A percentile compares a stretch with the other conserved stretches of the same genome.
Conservation (phyloP, 495 filamentous ascomycete genomes). For the Glonium stellatum region DNA sequence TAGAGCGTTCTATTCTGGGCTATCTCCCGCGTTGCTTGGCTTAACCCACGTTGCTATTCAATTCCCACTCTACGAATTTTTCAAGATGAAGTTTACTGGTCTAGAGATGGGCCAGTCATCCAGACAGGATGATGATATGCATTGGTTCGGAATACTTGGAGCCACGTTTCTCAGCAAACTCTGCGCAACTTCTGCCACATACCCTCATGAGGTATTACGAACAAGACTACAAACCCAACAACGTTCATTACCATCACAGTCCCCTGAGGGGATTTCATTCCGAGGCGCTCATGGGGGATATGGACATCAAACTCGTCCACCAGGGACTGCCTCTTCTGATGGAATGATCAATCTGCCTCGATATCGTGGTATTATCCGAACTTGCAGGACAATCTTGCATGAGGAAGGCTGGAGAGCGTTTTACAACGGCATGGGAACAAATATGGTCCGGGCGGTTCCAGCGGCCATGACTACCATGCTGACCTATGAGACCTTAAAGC, state of each 20-base stretch:
- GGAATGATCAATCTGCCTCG: conserved; percentile 56
- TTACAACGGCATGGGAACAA: conserved; percentile 96
- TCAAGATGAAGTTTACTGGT: conserved; percentile 87
- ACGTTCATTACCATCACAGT: conserved; percentile 48
- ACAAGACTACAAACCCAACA: conserved; percentile 86
- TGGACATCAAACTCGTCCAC: conserved; percentile 39
- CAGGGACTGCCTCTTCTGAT: conserved; percentile 48
- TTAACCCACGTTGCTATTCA: conserved; percentile 95
- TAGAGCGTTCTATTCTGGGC: conserved; percentile 87
- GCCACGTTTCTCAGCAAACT: conserved; percentile 95
- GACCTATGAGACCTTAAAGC: conserved; percentile 83
- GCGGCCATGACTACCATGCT: conserved; percentile 95
- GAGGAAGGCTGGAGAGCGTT: conserved; percentile 97
- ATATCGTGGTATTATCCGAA: conserved; percentile 76
- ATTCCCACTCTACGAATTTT: conserved; percentile 90
- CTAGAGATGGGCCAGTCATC: conserved; percentile 65
- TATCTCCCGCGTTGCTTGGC: conserved; percentile 85
- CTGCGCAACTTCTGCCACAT: conserved; percentile 89
- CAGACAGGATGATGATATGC: conserved; percentile 49
- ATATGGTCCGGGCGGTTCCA: conserved; percentile 91
- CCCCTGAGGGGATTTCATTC: conserved; percentile 53
- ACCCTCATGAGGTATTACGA: conserved; percentile 92
- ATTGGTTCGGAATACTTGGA: conserved; percentile 67
- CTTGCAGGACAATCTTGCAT: conserved; percentile 70
- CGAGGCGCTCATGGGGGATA: conserved; percentile 50